Evolutionary conservation across 108 stramenopile species (phyloP), one percentile per base, ranked within the genome.

Genomic region (Fistulifera solaris): DNA sequence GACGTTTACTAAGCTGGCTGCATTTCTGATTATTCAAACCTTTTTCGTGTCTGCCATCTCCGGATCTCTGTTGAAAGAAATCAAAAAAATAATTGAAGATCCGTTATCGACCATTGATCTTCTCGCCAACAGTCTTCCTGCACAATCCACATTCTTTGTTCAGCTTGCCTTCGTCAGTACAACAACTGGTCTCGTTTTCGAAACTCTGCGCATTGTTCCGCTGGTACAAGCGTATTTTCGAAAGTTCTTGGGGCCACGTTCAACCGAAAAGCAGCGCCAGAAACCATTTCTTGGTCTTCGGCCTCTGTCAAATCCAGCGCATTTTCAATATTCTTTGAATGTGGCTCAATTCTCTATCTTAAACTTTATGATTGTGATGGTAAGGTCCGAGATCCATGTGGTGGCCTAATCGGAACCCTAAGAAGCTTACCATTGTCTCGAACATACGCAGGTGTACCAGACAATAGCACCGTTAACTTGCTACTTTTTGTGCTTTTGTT

Each of bases 101-200:
- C 67, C 61, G 26, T 13, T 55, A 14, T 48, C n/a, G 21, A 41
- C 49, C 21, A 46, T 78, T 40, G 58, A 58, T 16, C 38, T 73
- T 12, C 52, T 78, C 14, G 72, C 77, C n/a, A 56, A 59, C 23
- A 38, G 59, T 40, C 47, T 78, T 22, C 72, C 77, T 8, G 35
- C 59, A 35, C 65, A 73, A 61, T 23, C 55, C 0, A 64, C 61
- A 3, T 71, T 52, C 46, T 74, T 75, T 2, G 62, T 75, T 35
- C 80, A 81, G 43, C 48, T 74, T 41, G 40, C 80, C 19, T 55
- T 83, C 22, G 75, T 81, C 24, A 65, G 73, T 40, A 81, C 79
- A 22, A 58, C 57, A 28, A 10, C 78, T 16, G 40, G 43, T 24
- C 21, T 71, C 35, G 71, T 79, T 25, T 16, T 67, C 18, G 85